Evolutionary conservation across 78 protist species (phyloP).

Genomic region (Dictyostelium capitatum): DNA sequence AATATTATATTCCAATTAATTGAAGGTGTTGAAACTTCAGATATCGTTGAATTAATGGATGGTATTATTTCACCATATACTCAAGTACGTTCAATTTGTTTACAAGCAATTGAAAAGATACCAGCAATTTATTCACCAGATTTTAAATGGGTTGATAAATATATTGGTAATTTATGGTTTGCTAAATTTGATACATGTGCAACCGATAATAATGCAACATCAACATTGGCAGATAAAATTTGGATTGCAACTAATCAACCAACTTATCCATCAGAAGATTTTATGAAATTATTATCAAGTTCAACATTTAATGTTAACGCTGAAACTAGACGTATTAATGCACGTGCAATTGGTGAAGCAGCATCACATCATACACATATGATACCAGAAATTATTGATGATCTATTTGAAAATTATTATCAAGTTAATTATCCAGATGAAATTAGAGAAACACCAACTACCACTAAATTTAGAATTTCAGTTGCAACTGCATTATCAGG

Average conservation of each 20-base stretch:
- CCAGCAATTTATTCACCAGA: slow-evolving; percentile 60
- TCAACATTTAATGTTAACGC: slow-evolving; percentile 33
- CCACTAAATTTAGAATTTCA: slow-evolving; percentile 14
- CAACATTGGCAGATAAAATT: slow-evolving; percentile 57
- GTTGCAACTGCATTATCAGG: slow-evolving; percentile 52
- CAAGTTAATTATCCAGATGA: slow-evolving; percentile 25
- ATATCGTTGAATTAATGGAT: slow-evolving; percentile 46
- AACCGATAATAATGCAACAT: neutral
- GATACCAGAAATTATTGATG: slow-evolving; percentile 32
- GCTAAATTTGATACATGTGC: slow-evolving; percentile 41
- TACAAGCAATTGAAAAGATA: slow-evolving; percentile 76
- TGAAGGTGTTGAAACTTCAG: slow-evolving; percentile 59
- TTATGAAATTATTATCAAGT: neutral
- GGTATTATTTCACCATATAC: slow-evolving; percentile 66
- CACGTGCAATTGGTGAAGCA: slow-evolving; percentile 45
- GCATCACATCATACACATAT: neutral
- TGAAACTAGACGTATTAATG: slow-evolving; percentile 64
- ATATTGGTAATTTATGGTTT: slow-evolving; percentile 78
- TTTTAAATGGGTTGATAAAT: slow-evolving; percentile 42
- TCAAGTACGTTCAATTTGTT: slow-evolving; percentile 63
- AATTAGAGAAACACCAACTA: slow-evolving; percentile 28
- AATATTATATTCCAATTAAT: slow-evolving; percentile 56
- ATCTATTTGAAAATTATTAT: neutral
- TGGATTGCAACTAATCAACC: slow-evolving; percentile 55
- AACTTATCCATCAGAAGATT: neutral